A percentile compares a stretch with the other conserved stretches of the same genome.
These are phyloP conservation scores for Calonectria fujianensis DNA, from an alignment of 2,329 filamentous ascomycete genomes.

Conservation along the genomic window DNA sequence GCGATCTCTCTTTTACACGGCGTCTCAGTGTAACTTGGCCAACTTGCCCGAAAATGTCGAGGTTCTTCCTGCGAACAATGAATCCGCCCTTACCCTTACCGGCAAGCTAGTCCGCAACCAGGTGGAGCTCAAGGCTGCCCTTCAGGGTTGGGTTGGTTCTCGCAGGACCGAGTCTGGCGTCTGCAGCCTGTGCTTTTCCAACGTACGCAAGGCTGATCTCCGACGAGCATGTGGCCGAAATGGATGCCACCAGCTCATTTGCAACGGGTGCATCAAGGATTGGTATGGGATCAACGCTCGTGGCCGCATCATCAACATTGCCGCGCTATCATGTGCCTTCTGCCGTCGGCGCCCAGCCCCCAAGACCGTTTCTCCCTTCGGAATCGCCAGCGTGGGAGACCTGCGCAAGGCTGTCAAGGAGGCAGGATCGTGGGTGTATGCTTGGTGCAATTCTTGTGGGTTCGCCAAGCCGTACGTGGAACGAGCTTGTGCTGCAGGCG, in stretches of 20 bases:
- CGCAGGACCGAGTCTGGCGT: constrained; percentile 62
- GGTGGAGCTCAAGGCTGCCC: constrained; percentile 57
- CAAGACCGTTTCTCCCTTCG: constrained; percentile 60
- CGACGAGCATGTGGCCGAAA: constrained; percentile 66
- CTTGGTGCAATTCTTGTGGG: constrained; percentile 67
- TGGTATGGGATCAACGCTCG: constrained; percentile 69
- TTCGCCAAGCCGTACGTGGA: constrained; percentile 65
- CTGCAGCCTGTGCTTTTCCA: constrained; percentile 69
- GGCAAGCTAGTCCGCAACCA: constrained; percentile 67
- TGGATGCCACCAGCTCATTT: constrained; percentile 67
- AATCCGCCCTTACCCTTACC: constrained; percentile 54
- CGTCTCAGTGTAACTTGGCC: constrained; percentile 57
- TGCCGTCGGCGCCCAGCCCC: constrained; percentile 66
- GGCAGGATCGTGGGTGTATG: constrained; percentile 67
- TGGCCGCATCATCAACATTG: constrained; percentile 67
- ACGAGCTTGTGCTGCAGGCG: constrained; percentile 65
- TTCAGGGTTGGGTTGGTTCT: constrained; percentile 61
- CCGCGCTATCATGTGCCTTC: constrained; percentile 70
- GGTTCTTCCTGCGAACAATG: constrained; percentile 56
- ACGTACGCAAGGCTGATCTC: constrained; percentile 60
- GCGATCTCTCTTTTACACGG: constrained; percentile 63
- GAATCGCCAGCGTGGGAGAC: constrained; percentile 62
- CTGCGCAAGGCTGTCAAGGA: constrained; percentile 63
- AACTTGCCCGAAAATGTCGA: constrained; percentile 61
- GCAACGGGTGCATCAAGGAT: constrained; percentile 60